phyloP scores from a whole-genome alignment of 805 yeast genomes.

The Metschnikowia cubensis region DNA sequence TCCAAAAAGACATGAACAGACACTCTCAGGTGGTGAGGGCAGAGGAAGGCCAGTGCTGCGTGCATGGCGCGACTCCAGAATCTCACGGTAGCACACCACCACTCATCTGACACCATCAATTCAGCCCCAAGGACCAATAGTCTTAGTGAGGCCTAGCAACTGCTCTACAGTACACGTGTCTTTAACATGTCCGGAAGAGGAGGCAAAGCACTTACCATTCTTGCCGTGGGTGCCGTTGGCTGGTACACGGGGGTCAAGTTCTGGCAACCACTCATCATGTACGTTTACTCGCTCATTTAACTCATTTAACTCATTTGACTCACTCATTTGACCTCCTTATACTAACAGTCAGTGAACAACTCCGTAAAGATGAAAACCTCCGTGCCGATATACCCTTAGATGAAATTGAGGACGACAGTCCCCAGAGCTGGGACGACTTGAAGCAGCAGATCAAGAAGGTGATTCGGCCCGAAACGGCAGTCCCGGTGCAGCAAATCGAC shows the following conservation, averaged over 20 bases:
- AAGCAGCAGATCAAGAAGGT: constrained; percentile 28
- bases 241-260: constrained; percentile 56
- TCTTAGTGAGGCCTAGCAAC: too few relatives aligned
- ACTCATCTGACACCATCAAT: neutral
- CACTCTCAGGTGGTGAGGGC: too few relatives aligned
- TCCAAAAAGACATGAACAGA: too few relatives aligned
- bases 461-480: constrained; percentile 26
- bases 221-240: constrained; percentile 27
- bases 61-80: neutral
- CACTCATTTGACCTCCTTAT: neutral
- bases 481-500: neutral
- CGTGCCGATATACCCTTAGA: constrained; percentile 59
- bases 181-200: constrained; percentile 21
- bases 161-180: neutral
- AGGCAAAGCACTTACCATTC: constrained; percentile 22
- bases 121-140: neutral
- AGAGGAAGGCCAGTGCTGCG: neutral
- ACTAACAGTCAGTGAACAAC: constrained; percentile 45
- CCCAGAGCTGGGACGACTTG: constrained; percentile 38
- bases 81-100: neutral
- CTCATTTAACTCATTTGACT: neutral
- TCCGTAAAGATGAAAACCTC: constrained; percentile 61
- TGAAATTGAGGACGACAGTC: constrained; percentile 31
- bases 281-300: constrained; percentile 25
- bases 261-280: constrained; percentile 72